Evolutionary conservation across 208 protist species (phyloP).

Genomic region (Trypanosoma avium): DNA sequence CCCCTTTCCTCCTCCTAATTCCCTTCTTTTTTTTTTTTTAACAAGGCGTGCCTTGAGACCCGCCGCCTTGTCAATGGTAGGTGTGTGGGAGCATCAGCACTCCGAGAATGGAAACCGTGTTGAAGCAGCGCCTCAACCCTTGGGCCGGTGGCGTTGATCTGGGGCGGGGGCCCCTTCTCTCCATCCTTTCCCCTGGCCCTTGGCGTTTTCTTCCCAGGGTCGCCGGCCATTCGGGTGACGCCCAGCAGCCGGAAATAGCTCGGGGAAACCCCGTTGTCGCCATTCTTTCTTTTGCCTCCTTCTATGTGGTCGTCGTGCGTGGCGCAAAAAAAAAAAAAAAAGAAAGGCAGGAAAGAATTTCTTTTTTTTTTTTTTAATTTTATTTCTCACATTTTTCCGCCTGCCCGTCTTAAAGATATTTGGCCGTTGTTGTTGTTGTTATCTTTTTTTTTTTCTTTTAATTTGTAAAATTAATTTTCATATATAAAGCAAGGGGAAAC

Average conservation of each 20-base stretch:
- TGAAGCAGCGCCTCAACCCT: conserved; percentile 12
- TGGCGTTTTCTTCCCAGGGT: not conserved
- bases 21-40: not conserved
- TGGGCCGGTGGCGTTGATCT: conserved; percentile 9
- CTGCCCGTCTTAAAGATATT: not conserved
- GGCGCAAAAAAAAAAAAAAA: not conserved
- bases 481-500: no score
- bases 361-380: no score
- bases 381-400: no score
- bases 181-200: not conserved
- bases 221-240: not conserved
- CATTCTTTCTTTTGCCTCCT: not conserved
- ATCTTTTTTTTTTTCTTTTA: no score
- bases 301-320: not conserved
- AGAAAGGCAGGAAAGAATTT: not conserved
- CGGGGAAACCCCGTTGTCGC: not conserved
- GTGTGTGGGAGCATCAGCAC: conserved; percentile 23
- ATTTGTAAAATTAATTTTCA: no score
- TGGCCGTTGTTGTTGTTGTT: no score
- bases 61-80: conserved; percentile 2
- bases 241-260: not conserved
- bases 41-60: conserved; percentile 24
- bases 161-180: not conserved
- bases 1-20: not conserved
- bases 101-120: conserved; percentile 2